Conservation (phyloP, 768 basidiomycete genomes). For the Lyophyllum atratum region DNA sequence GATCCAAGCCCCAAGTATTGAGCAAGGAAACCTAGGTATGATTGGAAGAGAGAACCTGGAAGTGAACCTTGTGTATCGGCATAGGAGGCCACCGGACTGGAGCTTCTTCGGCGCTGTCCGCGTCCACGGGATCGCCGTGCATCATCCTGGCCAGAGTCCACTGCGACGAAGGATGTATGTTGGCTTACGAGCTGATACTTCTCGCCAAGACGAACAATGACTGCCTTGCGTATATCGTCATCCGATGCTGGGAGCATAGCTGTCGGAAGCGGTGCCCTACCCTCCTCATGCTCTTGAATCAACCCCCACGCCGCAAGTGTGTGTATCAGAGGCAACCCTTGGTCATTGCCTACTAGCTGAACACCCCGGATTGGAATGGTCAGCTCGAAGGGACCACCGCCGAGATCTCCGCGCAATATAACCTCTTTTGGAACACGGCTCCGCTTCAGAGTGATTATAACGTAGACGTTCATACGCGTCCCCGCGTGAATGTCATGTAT, state of each 20-base stretch:
- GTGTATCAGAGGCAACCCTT: constrained; percentile 45
- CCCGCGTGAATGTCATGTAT: constrained; percentile 37
- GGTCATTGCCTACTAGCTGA: constrained; percentile 32
- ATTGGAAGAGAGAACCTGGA: background rate
- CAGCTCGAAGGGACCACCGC: constrained; percentile 28
- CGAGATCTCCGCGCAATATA: constrained; percentile 34
- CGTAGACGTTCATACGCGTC: constrained; percentile 34
- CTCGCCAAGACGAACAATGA: constrained; percentile 51
- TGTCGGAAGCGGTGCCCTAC: constrained; percentile 31
- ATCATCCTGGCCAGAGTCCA: constrained; percentile 37
- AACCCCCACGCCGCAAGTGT: constrained; percentile 54
- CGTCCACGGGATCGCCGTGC: background rate
- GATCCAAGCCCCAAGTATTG: background rate
- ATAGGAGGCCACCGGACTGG: background rate
- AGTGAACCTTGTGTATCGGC: too few species aligned
- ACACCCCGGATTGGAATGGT: constrained; percentile 31
- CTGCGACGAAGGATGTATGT: constrained; percentile 59
- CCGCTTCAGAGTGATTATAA: constrained; percentile 31
- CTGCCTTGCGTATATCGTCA: constrained; percentile 40
- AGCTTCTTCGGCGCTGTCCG: background rate
- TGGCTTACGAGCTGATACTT: constrained; percentile 53
- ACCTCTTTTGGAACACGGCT: constrained; percentile 32
- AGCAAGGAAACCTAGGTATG: background rate
- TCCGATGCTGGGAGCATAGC: constrained; percentile 27
- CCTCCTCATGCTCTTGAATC: constrained; percentile 51